Evolutionary conservation across 2,329 filamentous ascomycete genomes (phyloP).

Genomic region (Pestalotiopsis fici): DNA sequence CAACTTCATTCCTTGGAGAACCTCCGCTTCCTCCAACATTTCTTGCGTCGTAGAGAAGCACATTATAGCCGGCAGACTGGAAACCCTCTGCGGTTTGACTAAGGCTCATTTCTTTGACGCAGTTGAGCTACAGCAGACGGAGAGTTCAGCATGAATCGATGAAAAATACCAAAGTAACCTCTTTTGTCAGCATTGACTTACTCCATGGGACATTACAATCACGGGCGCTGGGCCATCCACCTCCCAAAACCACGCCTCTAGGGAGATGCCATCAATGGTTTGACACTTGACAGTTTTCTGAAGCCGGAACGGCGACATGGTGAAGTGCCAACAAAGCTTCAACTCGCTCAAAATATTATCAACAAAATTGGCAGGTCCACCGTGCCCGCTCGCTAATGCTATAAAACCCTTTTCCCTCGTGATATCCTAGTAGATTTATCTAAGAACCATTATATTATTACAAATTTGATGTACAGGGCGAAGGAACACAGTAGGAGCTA

Average conservation of each 20-base stretch:
- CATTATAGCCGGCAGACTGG: constrained; percentile 13
- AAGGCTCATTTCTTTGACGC: constrained; percentile 25
- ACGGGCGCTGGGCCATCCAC: constrained; percentile 11
- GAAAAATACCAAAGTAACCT: no score
- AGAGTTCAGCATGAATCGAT: not conserved
- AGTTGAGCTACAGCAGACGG: constrained; percentile 22
- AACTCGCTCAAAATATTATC: no score
- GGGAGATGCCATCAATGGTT: constrained; percentile 20
- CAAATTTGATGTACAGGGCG: no score
- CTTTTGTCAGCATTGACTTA: no score
- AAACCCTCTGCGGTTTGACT: constrained; percentile 10
- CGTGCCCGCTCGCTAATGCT: no score
- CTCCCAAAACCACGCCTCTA: constrained; percentile 19
- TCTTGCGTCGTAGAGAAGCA: constrained; percentile 23
- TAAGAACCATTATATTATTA: no score
- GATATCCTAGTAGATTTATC: no score
- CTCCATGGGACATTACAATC: constrained; percentile 25
- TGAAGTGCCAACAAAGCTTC: no score
- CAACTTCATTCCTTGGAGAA: constrained; percentile 18
- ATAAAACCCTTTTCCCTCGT: no score
- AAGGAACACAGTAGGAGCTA: no score
- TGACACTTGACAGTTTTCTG: constrained; percentile 16
- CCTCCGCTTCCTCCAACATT: constrained; percentile 22
- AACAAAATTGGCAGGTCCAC: no score
- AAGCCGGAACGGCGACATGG: no score